A percentile compares a stretch with the other conserved stretches of the same genome.
Conservation (phyloP, 2,329 filamentous ascomycete species). For the Aotearoamyces nothofagi region DNA sequence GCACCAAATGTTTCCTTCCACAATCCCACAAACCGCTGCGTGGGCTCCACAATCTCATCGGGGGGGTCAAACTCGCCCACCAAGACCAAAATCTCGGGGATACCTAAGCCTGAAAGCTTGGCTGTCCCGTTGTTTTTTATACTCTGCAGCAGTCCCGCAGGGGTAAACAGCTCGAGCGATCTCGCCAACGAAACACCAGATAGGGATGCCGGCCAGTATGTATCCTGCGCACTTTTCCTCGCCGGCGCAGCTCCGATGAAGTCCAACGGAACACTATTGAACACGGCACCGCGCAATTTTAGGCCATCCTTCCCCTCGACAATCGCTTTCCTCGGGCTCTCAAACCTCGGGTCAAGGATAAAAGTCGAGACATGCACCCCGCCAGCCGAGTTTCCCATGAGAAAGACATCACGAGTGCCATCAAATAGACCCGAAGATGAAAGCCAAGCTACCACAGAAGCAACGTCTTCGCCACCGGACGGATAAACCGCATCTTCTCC, state of each 20-base stretch:
- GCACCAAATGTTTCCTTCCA: slow-evolving; percentile 13
- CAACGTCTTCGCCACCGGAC: slow-evolving; percentile 16
- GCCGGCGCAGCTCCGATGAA: slow-evolving; percentile 6
- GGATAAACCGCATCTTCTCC: slow-evolving; percentile 13
- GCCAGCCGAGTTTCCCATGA: slow-evolving; percentile 18
- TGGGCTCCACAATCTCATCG: slow-evolving; percentile 14
- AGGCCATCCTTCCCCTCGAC: slow-evolving; percentile 4
- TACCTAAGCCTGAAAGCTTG: slow-evolving; percentile 10
- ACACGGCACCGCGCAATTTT: slow-evolving; percentile 10
- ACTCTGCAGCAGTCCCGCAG: slow-evolving; percentile 5
- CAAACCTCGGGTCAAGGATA: slow-evolving; percentile 10
- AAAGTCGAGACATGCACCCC: slow-evolving; percentile 17
- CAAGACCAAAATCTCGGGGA: slow-evolving; percentile 10
- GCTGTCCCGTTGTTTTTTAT: slow-evolving; percentile 7
- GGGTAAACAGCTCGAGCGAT: too few relatives aligned
- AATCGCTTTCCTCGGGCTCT: slow-evolving; percentile 9
- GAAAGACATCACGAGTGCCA: slow-evolving; percentile 10
- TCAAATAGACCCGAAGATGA: neutral
- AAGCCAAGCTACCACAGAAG: slow-evolving; percentile 10
- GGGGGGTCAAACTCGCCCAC: slow-evolving; percentile 15
- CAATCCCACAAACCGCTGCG: slow-evolving; percentile 13
- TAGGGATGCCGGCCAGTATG: too few relatives aligned
- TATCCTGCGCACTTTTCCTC: slow-evolving; percentile 5
- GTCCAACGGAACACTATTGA: slow-evolving; percentile 12
- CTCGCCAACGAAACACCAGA: too few relatives aligned